Conservation (phyloP, 768 basidiomycete species). For the Cystobasidium tubakii region DNA sequence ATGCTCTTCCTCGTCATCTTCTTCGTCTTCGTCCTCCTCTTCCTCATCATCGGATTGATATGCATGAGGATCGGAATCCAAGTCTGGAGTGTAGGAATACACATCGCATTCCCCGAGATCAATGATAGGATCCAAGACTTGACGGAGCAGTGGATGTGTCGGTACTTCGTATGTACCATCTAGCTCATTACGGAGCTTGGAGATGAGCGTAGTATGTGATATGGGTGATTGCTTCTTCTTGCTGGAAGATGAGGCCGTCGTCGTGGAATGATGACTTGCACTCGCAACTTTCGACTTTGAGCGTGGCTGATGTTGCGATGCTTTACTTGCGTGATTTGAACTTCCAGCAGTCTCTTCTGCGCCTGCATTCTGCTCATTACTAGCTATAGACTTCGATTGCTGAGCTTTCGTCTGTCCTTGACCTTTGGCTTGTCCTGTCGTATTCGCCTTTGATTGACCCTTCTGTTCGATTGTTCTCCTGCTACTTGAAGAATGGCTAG, state of each 20-base stretch:
- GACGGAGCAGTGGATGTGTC: slow-evolving; percentile 84
- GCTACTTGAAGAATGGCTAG: slow-evolving; percentile 54
- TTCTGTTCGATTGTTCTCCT: background rate
- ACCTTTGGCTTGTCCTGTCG: background rate
- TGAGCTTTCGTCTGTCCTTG: background rate
- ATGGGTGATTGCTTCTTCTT: slow-evolving; percentile 4
- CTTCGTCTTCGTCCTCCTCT: slow-evolving; percentile 56
- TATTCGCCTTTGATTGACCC: background rate
- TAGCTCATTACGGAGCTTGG: background rate
- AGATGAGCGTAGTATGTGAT: slow-evolving; percentile 4
- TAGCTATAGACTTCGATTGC: background rate
- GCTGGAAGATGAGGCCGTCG: background rate
- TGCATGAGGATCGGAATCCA: slow-evolving; percentile 89
- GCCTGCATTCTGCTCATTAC: background rate
- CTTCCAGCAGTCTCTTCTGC: background rate
- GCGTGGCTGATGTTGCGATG: background rate
- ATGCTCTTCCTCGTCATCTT: slow-evolving; percentile 56
- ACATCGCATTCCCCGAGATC: slow-evolving; percentile 88
- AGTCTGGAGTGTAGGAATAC: slow-evolving; percentile 86
- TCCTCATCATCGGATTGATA: slow-evolving; percentile 48
- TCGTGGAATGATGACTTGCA: background rate
- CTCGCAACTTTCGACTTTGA: background rate
- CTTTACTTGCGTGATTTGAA: background rate
- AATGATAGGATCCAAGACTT: slow-evolving; percentile 81
- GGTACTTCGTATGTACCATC: slow-evolving; percentile 42